Conservation (phyloP, 1,284 basidiomycete genomes). For the Trichosporon sp. region DNA sequence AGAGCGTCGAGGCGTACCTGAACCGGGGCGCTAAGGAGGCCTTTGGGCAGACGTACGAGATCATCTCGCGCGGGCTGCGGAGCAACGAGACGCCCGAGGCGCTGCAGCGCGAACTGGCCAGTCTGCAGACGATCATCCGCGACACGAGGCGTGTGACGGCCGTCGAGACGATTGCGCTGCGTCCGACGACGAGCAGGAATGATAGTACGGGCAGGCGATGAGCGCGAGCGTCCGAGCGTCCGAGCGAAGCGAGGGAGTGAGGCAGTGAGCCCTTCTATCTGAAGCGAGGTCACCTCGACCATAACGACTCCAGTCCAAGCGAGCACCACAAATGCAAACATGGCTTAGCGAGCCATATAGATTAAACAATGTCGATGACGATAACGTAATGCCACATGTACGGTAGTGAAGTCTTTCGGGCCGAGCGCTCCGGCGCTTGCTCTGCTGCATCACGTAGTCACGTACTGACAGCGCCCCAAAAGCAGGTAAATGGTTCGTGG, state of each 20-base stretch:
- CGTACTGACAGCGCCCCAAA: no score
- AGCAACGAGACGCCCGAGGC: slow-evolving; percentile 64
- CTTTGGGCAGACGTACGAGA: slow-evolving; percentile 88
- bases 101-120: slow-evolving; percentile 82
- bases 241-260: not conserved
- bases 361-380: no score
- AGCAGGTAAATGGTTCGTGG: no score
- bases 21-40: slow-evolving; percentile 75
- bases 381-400: no score
- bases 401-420: no score
- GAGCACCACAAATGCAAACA: no score
- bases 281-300: no score
- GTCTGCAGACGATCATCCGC: slow-evolving; percentile 83
- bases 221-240: not conserved
- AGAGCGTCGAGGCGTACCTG: slow-evolving; percentile 82
- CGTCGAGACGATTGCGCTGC: slow-evolving; percentile 69
- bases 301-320: no score
- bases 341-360: no score
- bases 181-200: not conserved
- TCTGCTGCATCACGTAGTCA: no score
- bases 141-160: slow-evolving; percentile 87
- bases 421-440: no score
- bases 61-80: slow-evolving; percentile 70
- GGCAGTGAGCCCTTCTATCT: no score
- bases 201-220: not conserved